phyloP scores from a whole-genome alignment of 805 yeast species.

The Hanseniaspora lindneri region DNA sequence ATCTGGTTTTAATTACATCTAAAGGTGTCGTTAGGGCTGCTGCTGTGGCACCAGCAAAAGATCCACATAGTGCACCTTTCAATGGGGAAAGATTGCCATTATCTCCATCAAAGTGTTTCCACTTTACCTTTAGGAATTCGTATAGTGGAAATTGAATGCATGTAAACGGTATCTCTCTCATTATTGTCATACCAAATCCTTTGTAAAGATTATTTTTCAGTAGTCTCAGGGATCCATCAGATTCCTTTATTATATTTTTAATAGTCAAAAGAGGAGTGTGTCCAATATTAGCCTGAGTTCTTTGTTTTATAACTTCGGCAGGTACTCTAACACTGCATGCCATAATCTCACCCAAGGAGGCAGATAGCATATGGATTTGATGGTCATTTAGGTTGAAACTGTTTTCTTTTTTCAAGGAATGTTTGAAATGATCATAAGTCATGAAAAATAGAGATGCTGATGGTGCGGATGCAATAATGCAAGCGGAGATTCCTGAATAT shows the following conservation, averaged over 20 bases:
- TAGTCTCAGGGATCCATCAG: conserved; percentile 60
- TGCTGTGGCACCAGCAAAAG: conserved; percentile 69
- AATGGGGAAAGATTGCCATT: conserved; percentile 41
- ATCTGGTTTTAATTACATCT: conserved; percentile 68
- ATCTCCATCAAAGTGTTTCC: conserved; percentile 34
- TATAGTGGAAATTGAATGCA: conserved; percentile 90
- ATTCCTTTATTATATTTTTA: conserved; percentile 45
- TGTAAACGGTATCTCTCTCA: conserved; percentile 95
- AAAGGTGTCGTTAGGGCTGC: conserved; percentile 74
- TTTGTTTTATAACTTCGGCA: conserved; percentile 88
- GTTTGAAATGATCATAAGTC: conserved; percentile 70
- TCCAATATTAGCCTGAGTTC: conserved; percentile 61
- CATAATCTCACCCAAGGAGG: conserved; percentile 80
- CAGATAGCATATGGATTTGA: conserved; percentile 69
- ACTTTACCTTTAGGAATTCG: conserved; percentile 58
- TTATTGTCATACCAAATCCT: conserved; percentile 85
- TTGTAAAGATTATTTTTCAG: conserved; percentile 62
- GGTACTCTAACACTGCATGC: conserved; percentile 95
- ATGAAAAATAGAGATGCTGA: conserved; percentile 65
- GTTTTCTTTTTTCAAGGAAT: conserved; percentile 27
- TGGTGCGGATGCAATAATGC: conserved; percentile 92
- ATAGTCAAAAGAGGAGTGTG: conserved; percentile 57
- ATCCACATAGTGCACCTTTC: conserved; percentile 77
- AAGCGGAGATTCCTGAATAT: conserved; percentile 84
- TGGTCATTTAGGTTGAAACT: conserved; percentile 22